Evolutionary conservation across 805 yeast species (phyloP).

Genomic region (Ogataea dorogensis): DNA sequence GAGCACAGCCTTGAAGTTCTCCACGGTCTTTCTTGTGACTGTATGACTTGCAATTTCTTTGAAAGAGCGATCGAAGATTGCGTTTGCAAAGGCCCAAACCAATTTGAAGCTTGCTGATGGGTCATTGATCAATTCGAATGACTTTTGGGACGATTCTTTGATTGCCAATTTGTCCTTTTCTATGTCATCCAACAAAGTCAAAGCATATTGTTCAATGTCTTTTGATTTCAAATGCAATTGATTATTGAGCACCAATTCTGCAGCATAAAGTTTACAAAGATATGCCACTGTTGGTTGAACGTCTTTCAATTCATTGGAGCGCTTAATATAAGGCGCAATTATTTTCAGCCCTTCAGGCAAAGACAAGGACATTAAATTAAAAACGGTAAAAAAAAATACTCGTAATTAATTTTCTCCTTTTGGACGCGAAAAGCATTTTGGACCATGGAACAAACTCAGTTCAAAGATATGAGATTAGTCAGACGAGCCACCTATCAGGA

Average conservation of each 20-base stretch:
- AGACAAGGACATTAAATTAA: conserved; percentile 8
- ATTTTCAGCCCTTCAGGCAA: conserved; percentile 35
- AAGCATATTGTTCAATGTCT: conserved; percentile 59
- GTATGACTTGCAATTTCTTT: conserved; percentile 44
- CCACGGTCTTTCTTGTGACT: conserved; percentile 46
- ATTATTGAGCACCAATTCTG: conserved; percentile 63
- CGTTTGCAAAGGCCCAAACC: conserved; percentile 54
- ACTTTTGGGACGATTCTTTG: conserved; percentile 37
- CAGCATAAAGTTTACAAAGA: conserved; percentile 69
- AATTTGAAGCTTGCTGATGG: conserved; percentile 57
- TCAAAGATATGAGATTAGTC: conserved; percentile 1
- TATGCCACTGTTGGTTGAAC: conserved; percentile 71
- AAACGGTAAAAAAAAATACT: conserved; percentile 4
- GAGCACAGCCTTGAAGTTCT: conserved; percentile 51
- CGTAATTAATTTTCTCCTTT: conserved; percentile 8
- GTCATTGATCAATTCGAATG: conserved; percentile 53
- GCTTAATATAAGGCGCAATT: conserved; percentile 47
- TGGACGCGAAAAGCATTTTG: conserved; percentile 8
- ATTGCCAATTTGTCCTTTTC: conserved; percentile 52
- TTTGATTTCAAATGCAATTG: conserved; percentile 56
- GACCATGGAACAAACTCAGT: conserved; percentile 4
- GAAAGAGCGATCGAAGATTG: conserved; percentile 54
- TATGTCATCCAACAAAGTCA: conserved; percentile 63
- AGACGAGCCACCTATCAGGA: conserved; percentile 63
- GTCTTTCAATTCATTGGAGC: conserved; percentile 55